Evolutionary conservation across 768 basidiomycete genomes (phyloP), one percentile per base, ranked within the genome.

Genomic region (Tricholoma matsutake): DNA sequence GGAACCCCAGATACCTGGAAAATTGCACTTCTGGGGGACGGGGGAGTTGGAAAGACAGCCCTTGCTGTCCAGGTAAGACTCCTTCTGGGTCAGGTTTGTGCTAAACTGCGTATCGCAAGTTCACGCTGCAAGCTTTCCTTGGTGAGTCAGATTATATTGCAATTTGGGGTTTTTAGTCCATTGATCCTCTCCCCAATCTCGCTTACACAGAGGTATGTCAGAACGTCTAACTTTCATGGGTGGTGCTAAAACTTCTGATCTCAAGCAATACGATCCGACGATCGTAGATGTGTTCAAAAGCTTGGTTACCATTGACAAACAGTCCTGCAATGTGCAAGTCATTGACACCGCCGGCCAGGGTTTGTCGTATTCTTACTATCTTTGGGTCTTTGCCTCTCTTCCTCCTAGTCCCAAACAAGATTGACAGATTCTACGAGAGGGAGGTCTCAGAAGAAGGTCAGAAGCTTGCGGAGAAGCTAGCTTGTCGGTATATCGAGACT

Each of bases 31-130:
- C 34, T 60, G 4, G 59, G 59, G n/a, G 67, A 63, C 11, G 65
- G 65, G 2, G 67, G 68, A 6, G 62, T 69, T 4, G 67, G 68
- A 5, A 69, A 69, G 34, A 66, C 62, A 0, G 65, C 64, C 14
- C 67, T 60, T 18, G 59, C 53, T n/a, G 10, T 43, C 11, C 34
- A 45, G 41, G 59, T 60, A 60, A 32, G 53, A 14, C 1, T 10
- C 11, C 9, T 28, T 25, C 13, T 2, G 9, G 32, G 37, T 11
- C n/a, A n/a, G 35, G 28, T 34, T 2, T 22, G 28, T 35, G 4
- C 14, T 18, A 8, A 28, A 28, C 51, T 18, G 4, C 11, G 5
- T 13, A 28, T 25, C 10, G 28, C 37, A n/a, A 52, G 58, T 53
- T 54, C 32, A 54, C 58, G 2, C 13, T 20, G 13, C 13, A 52